phyloP scores from a whole-genome alignment of 768 basidiomycete species.

The Boletus rubroflammeus region DNA sequence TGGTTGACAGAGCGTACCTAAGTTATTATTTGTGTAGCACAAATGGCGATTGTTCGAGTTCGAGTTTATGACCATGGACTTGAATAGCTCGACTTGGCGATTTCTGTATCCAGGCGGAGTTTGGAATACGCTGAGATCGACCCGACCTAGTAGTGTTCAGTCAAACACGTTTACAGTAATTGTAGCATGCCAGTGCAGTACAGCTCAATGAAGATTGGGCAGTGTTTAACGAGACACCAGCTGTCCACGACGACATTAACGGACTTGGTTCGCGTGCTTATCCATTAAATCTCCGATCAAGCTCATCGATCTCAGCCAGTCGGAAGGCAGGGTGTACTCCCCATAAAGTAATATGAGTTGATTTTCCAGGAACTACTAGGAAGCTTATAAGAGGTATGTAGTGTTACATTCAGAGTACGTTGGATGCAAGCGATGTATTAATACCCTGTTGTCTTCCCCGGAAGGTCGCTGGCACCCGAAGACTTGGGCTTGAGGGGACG shows the following conservation, averaged over 20 bases:
- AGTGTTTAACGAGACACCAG: neutral
- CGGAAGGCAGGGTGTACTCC: too few species aligned
- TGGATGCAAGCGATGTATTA: neutral
- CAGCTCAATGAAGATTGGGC: neutral
- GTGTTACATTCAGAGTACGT: neutral
- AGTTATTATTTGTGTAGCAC: slow-evolving; percentile 21
- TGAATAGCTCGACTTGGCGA: neutral
- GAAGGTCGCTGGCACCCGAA: neutral
- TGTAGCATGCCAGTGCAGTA: neutral
- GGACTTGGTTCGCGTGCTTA: neutral
- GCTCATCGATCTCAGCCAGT: neutral
- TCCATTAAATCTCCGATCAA: neutral
- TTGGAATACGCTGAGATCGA: neutral
- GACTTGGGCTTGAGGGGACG: neutral
- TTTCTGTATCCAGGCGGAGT: neutral
- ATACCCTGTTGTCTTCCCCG: neutral
- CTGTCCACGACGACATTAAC: neutral
- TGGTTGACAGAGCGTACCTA: neutral
- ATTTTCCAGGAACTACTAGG: neutral
- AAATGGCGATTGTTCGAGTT: neutral
- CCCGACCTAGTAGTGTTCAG: too few species aligned
- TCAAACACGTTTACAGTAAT: too few species aligned
- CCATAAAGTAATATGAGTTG: neutral
- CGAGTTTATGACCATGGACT: neutral
- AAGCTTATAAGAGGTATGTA: neutral